Base-by-base conservation (phyloP, 768 basidiomycete genomes). In the Tulasnella sp. region DNA sequence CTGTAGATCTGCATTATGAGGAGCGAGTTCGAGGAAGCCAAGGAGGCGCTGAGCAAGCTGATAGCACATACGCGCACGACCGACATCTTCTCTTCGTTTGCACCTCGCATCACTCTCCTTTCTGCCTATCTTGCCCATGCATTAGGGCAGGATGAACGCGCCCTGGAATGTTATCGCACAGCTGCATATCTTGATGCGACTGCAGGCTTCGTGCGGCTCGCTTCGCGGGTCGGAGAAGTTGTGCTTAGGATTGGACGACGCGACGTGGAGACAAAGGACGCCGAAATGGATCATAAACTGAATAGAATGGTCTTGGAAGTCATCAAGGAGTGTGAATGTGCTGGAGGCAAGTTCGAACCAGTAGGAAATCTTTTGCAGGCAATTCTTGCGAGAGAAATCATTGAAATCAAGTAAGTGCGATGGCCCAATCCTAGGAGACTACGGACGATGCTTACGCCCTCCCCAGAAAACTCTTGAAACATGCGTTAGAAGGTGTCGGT, bases 51-150 rank as follows among this genome's bases (percentile, higher is more conserved):
- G 1, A 65, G 72, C 54, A 63, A 67, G 1, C 67, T 84, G 2
- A 78, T 83, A 39, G 77, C 84, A 1, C 81, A 83, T 62, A 74
- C 78, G 4, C 79, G 83, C 7, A 79, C 77, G 0, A 66, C 76
- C 51, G 65, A 67, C n/a, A 68, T 85, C 36, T 89, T 83, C 62
- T 58, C 65, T 29, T 49, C 66, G 0, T 86, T 81, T 63, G 71
- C 79, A 1, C 74, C 81, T 0, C 78, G 82, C 3, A 78, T 86
- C 9, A 74, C 82, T 4, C 71, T 88, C 6, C 75, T 82, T 57
- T 76, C 84, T 51, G 86, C 80, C 0, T 84, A 89, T 59, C 76
- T 88, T 27, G 81, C 83, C 4, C 86, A 89, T 65, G 78, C 83
- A 1, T 68, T 77, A 3, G 78, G 79, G 0, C 71, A 77, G 6